Conservation (phyloP, 2,329 filamentous ascomycete species). For the Ceratocystis harringtonii region DNA sequence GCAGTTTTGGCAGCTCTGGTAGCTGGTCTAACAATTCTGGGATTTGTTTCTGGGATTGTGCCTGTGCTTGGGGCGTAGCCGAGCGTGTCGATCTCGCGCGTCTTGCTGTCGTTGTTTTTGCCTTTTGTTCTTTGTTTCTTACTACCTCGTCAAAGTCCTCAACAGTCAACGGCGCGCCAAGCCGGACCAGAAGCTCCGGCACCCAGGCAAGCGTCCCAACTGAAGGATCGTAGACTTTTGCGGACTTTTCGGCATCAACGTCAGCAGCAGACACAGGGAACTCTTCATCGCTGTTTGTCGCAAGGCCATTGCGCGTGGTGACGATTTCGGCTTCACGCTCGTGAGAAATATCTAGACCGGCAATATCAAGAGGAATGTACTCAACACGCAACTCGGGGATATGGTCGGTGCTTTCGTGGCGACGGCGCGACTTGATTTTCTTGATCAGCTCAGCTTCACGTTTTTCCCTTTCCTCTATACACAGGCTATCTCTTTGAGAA, state of each 20-base stretch:
- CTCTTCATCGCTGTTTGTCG: constrained; percentile 53
- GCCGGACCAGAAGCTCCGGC: constrained; percentile 23
- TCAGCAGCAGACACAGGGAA: constrained; percentile 29
- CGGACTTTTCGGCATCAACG: constrained; percentile 29
- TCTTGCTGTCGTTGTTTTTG: background rate
- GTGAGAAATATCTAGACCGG: constrained; percentile 57
- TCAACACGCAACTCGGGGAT: constrained; percentile 64
- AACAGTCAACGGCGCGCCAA: constrained; percentile 18
- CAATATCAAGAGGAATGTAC: constrained; percentile 60
- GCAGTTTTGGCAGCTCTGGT: background rate
- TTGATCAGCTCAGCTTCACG: constrained; percentile 43
- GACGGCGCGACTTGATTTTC: constrained; percentile 50
- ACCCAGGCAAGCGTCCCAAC: constrained; percentile 24
- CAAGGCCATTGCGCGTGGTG: constrained; percentile 38
- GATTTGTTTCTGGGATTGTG: background rate
- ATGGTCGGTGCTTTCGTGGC: constrained; percentile 59
- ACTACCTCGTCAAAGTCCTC: constrained; percentile 21
- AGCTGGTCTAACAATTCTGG: background rate
- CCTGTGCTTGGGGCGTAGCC: background rate
- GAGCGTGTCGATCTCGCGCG: background rate
- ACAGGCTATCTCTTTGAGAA: constrained; percentile 18
- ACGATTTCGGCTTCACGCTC: constrained; percentile 45
- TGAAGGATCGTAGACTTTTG: constrained; percentile 51
- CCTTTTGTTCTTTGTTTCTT: constrained; percentile 4
- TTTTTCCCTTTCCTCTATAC: constrained; percentile 24